phyloP scores from a whole-genome alignment of 805 yeast genomes.

The Saccharomycopsis synnaedendra region DNA sequence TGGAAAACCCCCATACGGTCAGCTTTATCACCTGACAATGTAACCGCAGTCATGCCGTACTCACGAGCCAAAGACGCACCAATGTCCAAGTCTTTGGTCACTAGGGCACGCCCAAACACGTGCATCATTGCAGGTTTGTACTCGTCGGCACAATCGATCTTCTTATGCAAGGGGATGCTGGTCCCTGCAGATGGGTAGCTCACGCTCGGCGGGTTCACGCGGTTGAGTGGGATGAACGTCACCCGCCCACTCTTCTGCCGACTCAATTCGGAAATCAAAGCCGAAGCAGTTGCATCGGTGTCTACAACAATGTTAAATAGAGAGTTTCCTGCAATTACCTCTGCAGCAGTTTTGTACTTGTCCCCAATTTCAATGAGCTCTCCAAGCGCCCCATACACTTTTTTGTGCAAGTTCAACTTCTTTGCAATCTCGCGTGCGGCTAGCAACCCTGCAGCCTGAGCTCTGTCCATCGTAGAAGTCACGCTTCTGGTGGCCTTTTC shows the following conservation, averaged over 20 bases:
- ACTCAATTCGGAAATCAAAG: conserved; percentile 64
- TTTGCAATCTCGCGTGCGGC: conserved; percentile 55
- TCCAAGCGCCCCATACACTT: conserved; percentile 78
- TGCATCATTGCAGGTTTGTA: conserved; percentile 62
- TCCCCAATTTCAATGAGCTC: conserved; percentile 74
- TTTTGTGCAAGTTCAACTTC: conserved; percentile 42
- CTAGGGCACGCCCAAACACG: conserved; percentile 72
- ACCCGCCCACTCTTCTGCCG: conserved; percentile 70
- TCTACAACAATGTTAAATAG: conserved; percentile 81
- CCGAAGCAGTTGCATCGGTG: conserved; percentile 70
- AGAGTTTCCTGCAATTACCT: conserved; percentile 80
- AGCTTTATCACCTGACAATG: conserved; percentile 86
- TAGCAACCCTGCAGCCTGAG: conserved; percentile 55
- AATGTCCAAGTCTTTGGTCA: conserved; percentile 54
- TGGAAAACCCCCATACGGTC: conserved; percentile 75
- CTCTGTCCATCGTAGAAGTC: conserved; percentile 64
- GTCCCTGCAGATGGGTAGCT: conserved; percentile 50
- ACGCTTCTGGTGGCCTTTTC: conserved; percentile 47
- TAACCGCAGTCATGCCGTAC: conserved; percentile 61
- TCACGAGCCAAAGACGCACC: conserved; percentile 59
- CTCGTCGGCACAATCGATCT: conserved; percentile 48
- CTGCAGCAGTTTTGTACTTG: conserved; percentile 76
- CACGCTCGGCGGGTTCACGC: conserved; percentile 35
- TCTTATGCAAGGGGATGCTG: conserved; percentile 68
- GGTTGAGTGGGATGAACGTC: conserved; percentile 82